phyloP scores from a whole-genome alignment of 2,329 filamentous ascomycete genomes.

The Endothia cerciana region DNA sequence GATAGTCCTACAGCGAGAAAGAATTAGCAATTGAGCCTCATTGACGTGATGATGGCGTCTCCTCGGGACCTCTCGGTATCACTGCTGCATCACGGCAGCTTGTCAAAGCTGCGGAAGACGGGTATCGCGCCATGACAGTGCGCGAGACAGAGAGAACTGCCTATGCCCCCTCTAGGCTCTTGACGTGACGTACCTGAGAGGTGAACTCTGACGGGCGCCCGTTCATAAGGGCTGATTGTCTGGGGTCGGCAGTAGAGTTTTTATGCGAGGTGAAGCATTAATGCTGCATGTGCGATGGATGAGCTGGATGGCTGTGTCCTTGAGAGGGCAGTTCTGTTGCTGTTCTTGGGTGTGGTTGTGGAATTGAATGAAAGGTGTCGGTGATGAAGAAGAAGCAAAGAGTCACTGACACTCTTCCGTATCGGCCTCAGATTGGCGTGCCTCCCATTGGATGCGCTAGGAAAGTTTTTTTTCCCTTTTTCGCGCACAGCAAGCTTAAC shows the following conservation, averaged over 20 bases:
- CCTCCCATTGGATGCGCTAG: conserved; percentile 4
- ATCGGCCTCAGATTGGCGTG: conserved; percentile 6
- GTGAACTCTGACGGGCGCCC: conserved; percentile 83
- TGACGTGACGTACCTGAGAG: conserved; percentile 69
- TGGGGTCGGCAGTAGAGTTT: conserved; percentile 36
- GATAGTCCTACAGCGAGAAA: conserved; percentile 64
- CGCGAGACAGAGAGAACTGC: not conserved
- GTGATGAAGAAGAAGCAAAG: conserved; percentile 13
- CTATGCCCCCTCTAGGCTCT: conserved; percentile 1
- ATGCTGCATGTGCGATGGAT: conserved; percentile 27
- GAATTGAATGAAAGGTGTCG: not conserved
- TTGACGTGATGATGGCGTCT: conserved; percentile 20
- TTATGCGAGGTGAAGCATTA: conserved; percentile 30
- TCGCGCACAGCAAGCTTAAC: not conserved
- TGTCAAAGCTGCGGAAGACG: conserved; percentile 5
- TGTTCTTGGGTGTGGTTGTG: conserved; percentile 18
- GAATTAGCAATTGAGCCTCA: conserved; percentile 45
- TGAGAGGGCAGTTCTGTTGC: conserved; percentile 11
- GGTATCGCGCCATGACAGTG: not conserved
- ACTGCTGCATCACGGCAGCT: not conserved
- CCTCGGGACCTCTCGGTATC: not conserved
- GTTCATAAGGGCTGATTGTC: conserved; percentile 77
- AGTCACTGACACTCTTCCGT: conserved; percentile 8
- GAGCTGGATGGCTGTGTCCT: conserved; percentile 8
- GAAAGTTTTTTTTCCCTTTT: conserved; percentile 13